phyloP scores from a whole-genome alignment of 75 land plant genomes.

The Cunninghamia lanceolata region DNA sequence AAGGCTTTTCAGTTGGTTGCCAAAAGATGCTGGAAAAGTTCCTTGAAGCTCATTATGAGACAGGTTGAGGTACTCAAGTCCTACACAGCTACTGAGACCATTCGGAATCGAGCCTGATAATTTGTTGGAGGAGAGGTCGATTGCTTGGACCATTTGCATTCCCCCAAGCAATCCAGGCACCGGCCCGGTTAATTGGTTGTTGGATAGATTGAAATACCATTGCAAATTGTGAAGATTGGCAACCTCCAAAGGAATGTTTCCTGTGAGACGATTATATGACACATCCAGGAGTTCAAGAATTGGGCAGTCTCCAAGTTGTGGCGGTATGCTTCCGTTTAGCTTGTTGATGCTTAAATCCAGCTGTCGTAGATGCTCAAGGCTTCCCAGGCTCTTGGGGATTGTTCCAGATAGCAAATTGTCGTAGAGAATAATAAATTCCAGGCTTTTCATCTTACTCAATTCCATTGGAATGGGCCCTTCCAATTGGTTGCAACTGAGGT shows the following conservation, averaged over 20 bases:
- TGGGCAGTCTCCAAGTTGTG: constrained; percentile 32
- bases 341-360: constrained; percentile 57
- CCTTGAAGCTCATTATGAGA: constrained; percentile 68
- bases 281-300: constrained; percentile 48
- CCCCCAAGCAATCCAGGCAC: constrained; percentile 46
- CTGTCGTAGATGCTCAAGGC: constrained; percentile 29
- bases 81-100: constrained; percentile 21
- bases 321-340: constrained; percentile 38
- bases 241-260: constrained; percentile 43
- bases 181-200: constrained; percentile 23
- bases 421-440: constrained; percentile 29
- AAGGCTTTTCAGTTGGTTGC: not conserved
- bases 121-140: constrained; percentile 71
- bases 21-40: constrained; percentile 55
- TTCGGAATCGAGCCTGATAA: constrained; percentile 64
- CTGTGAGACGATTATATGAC: constrained; percentile 63
- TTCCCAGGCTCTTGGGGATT: constrained; percentile 44
- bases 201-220: not conserved
- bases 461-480: constrained; percentile 18
- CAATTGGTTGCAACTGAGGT: constrained; percentile 9
- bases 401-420: constrained; percentile 49
- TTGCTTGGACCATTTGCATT: constrained; percentile 31
- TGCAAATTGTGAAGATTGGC: not conserved
- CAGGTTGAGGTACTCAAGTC: constrained; percentile 50
- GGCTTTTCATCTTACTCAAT: constrained; percentile 9